These are phyloP conservation scores for Globisporangium nunn DNA, from an alignment of 352 stramenopile species.

Conservation along the genomic window DNA sequence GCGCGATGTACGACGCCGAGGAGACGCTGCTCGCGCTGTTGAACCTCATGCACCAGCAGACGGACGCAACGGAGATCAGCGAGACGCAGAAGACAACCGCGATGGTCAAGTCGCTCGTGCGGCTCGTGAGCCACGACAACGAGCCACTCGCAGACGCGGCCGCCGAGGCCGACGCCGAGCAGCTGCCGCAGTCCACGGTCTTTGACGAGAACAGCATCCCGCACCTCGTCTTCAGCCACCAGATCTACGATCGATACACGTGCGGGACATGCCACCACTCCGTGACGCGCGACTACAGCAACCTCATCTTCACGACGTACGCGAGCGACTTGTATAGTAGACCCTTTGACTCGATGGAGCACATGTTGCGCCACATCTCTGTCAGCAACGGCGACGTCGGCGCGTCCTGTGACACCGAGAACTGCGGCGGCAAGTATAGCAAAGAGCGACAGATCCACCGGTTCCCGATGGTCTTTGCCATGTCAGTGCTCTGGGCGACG, in stretches of 20 bases:
- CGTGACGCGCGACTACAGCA: constrained; percentile 75
- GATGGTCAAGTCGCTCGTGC: constrained; percentile 67
- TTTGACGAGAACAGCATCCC: constrained; percentile 85
- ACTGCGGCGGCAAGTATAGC: constrained; percentile 48
- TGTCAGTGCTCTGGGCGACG: constrained; percentile 78
- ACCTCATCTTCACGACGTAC: constrained; percentile 80
- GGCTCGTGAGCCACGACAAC: constrained; percentile 56
- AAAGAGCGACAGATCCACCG: constrained; percentile 80
- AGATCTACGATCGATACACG: constrained; percentile 82
- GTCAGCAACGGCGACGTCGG: constrained; percentile 49
- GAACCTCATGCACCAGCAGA: constrained; percentile 86
- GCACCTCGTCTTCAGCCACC: constrained; percentile 80
- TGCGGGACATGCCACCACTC: constrained; percentile 54
- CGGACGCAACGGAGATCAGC: constrained; percentile 58
- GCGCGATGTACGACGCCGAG: constrained; percentile 84
- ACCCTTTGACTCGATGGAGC: constrained; percentile 63
- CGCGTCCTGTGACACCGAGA: constrained; percentile 43
- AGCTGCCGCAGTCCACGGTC: constrained; percentile 44
- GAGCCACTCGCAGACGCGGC: constrained; percentile 12
- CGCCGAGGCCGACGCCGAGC: constrained; percentile 18
- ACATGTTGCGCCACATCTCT: constrained; percentile 58
- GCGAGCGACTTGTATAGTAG: constrained; percentile 58
- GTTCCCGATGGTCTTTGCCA: constrained; percentile 82
- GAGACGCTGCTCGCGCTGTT: constrained; percentile 78
- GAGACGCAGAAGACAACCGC: constrained; percentile 68